phyloP scores from a whole-genome alignment of 495 filamentous ascomycete genomes.

The Trichoderma reesei region DNA sequence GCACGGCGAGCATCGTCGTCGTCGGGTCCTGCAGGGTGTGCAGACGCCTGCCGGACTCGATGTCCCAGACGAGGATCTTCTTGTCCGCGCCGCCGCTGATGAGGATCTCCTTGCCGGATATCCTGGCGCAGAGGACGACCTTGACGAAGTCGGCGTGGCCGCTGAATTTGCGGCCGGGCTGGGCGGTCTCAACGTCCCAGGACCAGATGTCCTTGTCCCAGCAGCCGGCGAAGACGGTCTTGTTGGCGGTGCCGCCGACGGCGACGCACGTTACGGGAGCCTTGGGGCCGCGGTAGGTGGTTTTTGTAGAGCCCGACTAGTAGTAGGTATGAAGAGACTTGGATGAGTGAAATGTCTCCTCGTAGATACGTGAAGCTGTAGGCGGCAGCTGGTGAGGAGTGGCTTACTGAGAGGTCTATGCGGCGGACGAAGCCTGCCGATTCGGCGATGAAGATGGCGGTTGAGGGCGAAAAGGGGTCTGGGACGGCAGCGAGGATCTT shows the following conservation, averaged over 20 bases:
- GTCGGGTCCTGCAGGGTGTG: constrained; percentile 56
- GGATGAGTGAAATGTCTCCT: neutral
- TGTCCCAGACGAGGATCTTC: constrained; percentile 75
- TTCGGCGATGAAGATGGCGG: constrained; percentile 67
- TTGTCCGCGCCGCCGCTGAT: constrained; percentile 83
- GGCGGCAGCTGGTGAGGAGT: neutral
- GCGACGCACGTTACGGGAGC: constrained; percentile 73
- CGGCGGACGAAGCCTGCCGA: constrained; percentile 67
- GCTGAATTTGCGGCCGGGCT: constrained; percentile 46
- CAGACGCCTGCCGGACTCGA: constrained; percentile 52
- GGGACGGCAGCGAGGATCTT: constrained; percentile 73
- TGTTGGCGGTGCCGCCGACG: constrained; percentile 43
- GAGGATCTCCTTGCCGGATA: constrained; percentile 53
- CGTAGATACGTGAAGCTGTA: neutral
- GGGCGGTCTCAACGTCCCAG: constrained; percentile 53
- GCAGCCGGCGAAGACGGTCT: constrained; percentile 69
- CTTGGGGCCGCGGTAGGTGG: constrained; percentile 60
- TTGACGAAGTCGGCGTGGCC: constrained; percentile 93
- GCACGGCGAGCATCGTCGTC: constrained; percentile 65
- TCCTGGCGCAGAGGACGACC: constrained; percentile 46
- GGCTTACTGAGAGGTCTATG: constrained; percentile 66
- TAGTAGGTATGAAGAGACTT: constrained; percentile 6
- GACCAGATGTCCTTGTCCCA: constrained; percentile 92
- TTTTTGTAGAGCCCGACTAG: constrained; percentile 25
- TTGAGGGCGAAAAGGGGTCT: constrained; percentile 51